phyloP scores from a whole-genome alignment of 2,329 filamentous ascomycete genomes.

The Penicillium capsulatum region DNA sequence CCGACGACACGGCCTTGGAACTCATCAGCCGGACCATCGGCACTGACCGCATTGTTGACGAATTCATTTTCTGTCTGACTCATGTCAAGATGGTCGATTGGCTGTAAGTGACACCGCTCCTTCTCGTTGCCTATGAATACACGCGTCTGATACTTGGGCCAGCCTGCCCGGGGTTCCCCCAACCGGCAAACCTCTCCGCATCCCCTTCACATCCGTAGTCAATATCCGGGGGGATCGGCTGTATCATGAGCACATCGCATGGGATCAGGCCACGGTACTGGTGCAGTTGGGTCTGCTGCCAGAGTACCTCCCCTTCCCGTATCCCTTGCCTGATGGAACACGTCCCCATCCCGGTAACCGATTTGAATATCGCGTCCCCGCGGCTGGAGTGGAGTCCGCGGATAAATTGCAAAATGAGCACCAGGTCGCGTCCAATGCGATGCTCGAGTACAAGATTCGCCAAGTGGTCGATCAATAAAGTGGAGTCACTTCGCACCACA shows the following conservation, averaged over 20 bases:
- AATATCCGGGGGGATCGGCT: constrained; percentile 63
- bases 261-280: constrained; percentile 62
- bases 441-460: constrained; percentile 46
- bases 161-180: constrained; percentile 57
- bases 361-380: constrained; percentile 60
- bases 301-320: constrained; percentile 61
- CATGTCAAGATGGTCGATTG: constrained; percentile 63
- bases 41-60: constrained; percentile 66
- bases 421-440: constrained; percentile 51
- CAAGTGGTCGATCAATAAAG: constrained; percentile 21
- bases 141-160: neutral
- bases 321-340: constrained; percentile 45
- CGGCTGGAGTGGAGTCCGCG: constrained; percentile 53
- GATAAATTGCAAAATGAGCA: constrained; percentile 51
- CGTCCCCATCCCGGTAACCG: constrained; percentile 38
- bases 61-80: constrained; percentile 63
- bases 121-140: neutral
- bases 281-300: constrained; percentile 59
- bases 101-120: constrained; percentile 51
- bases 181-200: constrained; percentile 48
- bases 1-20: constrained; percentile 62
- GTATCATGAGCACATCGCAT: constrained; percentile 66
- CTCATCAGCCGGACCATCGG: constrained; percentile 69
- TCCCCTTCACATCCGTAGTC: constrained; percentile 61
- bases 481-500: neutral